Evolutionary conservation across 208 protist species (phyloP).

Genomic region (Novymonas esmeraldas): DNA sequence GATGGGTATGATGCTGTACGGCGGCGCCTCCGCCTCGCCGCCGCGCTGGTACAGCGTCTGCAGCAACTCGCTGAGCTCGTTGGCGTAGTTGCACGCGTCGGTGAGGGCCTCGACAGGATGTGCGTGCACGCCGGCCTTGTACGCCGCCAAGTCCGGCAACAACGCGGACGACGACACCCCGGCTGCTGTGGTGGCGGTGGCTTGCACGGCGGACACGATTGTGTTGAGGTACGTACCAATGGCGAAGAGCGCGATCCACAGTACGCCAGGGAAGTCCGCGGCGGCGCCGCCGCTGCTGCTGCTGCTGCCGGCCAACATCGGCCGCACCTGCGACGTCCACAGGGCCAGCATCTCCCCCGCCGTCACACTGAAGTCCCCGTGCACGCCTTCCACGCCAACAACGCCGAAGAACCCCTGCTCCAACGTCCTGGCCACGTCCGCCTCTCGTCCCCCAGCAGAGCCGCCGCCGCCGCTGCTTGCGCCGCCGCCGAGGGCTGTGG

Average conservation of each 20-base stretch:
- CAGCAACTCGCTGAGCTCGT: slow-evolving; percentile 47
- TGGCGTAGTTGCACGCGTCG: slow-evolving; percentile 60
- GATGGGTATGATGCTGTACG: slow-evolving; percentile 64
- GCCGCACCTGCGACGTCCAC: slow-evolving; percentile 44
- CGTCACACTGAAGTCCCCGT: slow-evolving; percentile 36
- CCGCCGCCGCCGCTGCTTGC: slow-evolving; percentile 11
- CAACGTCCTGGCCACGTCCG: slow-evolving; percentile 31
- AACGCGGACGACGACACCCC: neutral
- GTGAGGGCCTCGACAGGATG: slow-evolving; percentile 34
- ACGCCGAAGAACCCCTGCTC: slow-evolving; percentile 66
- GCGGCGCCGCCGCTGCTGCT: neutral
- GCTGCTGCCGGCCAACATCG: neutral
- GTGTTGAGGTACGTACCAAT: slow-evolving; percentile 72
- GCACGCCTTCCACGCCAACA: slow-evolving; percentile 40
- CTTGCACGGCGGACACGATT: slow-evolving; percentile 33
- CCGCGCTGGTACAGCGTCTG: slow-evolving; percentile 35
- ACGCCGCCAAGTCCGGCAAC: slow-evolving; percentile 20
- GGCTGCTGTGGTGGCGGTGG: neutral
- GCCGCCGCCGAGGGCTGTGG: slow-evolving; percentile 1
- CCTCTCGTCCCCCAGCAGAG: slow-evolving; percentile 21
- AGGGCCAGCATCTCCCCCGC: slow-evolving; percentile 59
- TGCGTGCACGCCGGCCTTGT: slow-evolving; percentile 33
- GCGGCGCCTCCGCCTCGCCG: slow-evolving; percentile 23
- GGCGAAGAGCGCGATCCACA: slow-evolving; percentile 68
- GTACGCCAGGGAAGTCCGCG: slow-evolving; percentile 40